phyloP scores from a whole-genome alignment of 495 filamentous ascomycete genomes.

The Chaetomium cochliodes region DNA sequence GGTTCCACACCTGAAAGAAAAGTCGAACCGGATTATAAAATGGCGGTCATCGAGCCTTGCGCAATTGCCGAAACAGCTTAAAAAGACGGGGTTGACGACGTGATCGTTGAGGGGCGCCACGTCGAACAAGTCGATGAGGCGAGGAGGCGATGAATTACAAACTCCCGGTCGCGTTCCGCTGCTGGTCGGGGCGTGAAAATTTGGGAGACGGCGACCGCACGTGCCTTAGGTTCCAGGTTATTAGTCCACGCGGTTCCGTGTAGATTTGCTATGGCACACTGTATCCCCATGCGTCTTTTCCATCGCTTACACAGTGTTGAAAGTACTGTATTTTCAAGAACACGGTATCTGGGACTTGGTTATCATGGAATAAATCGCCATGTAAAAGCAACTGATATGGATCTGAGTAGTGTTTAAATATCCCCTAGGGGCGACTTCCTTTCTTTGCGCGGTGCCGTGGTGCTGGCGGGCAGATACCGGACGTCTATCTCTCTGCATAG shows the following conservation, averaged over 20 bases:
- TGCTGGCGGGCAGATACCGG: too few relatives aligned
- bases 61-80: background rate
- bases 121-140: constrained; percentile 2
- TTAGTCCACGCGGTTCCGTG: background rate
- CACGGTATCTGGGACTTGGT: too few relatives aligned
- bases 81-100: background rate
- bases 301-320: background rate
- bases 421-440: too few relatives aligned
- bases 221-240: too few relatives aligned
- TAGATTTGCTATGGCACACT: background rate
- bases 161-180: constrained; percentile 1
- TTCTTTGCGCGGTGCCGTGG: too few relatives aligned
- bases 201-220: background rate
- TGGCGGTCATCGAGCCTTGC: constrained; percentile 20
- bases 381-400: too few relatives aligned
- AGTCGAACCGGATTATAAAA: constrained; percentile 7
- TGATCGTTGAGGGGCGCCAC: background rate
- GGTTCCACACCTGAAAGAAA: constrained; percentile 15
- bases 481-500: too few relatives aligned
- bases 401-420: too few relatives aligned
- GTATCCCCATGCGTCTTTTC: background rate
- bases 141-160: background rate
- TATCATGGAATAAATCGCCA: too few relatives aligned
- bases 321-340: background rate
- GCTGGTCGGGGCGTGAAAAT: constrained; percentile 13